Conservation (phyloP, 2,329 filamentous ascomycete genomes). For the Capronia epimyces region DNA sequence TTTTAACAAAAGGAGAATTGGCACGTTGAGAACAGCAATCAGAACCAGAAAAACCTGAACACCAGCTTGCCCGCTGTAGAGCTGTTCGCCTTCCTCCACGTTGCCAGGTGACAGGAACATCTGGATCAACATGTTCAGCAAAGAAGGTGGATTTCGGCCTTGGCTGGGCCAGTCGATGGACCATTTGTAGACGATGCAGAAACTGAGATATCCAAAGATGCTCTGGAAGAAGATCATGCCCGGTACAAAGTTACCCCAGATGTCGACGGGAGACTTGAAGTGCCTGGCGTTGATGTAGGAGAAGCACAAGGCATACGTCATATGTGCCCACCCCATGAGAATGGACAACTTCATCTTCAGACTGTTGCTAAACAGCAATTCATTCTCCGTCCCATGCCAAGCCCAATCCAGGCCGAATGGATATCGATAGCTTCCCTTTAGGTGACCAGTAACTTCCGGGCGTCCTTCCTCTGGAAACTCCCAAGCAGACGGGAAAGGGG, state of each 20-base stretch:
- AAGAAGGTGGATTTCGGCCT: constrained; percentile 67
- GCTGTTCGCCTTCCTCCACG: constrained; percentile 57
- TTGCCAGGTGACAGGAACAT: constrained; percentile 92
- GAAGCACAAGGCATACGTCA: constrained; percentile 96
- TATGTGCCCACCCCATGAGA: constrained; percentile 81
- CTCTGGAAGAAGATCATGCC: constrained; percentile 99
- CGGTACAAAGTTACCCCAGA: constrained; percentile 94
- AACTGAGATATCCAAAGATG: constrained; percentile 92
- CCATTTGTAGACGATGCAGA: constrained; percentile 98
- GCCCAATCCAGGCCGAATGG: constrained; percentile 93
- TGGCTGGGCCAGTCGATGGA: constrained; percentile 73
- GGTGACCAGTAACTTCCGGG: constrained; percentile 58
- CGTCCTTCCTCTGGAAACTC: constrained; percentile 70
- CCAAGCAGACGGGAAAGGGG: constrained; percentile 86
- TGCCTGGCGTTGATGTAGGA: constrained; percentile 89
- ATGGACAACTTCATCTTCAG: constrained; percentile 99
- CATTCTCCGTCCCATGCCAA: constrained; percentile 95
- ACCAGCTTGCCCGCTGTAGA: constrained; percentile 70
- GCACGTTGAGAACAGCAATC: constrained; percentile 79
- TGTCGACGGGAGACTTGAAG: constrained; percentile 91
- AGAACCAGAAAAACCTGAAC: constrained; percentile 76
- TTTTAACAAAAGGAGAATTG: constrained; percentile 87
- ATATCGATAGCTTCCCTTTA: constrained; percentile 75
- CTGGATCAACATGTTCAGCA: constrained; percentile 99
- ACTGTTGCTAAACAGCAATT: constrained; percentile 92